These are phyloP conservation scores for Coniochaeta sp. DNA, from an alignment of 2,329 filamentous ascomycete genomes.

Conservation along the genomic window DNA sequence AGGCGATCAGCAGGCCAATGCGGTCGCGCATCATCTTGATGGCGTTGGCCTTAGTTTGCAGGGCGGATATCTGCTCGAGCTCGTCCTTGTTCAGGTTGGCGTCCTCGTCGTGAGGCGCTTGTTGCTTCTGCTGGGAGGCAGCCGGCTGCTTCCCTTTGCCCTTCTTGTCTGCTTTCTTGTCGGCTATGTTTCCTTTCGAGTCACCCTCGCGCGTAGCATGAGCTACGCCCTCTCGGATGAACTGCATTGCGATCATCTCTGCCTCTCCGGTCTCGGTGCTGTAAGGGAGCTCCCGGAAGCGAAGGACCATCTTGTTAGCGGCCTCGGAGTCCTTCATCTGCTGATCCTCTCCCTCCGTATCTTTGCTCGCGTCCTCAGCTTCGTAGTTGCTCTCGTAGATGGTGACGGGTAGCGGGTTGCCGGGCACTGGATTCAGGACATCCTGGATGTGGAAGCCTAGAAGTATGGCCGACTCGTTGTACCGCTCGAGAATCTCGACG, in stretches of 20 bases:
- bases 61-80: constrained; percentile 53
- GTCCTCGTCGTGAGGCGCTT: constrained; percentile 20
- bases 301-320: constrained; percentile 46
- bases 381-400: constrained; percentile 84
- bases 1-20: constrained; percentile 65
- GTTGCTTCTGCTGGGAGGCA: constrained; percentile 16
- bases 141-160: constrained; percentile 41
- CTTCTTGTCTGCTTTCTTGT: constrained; percentile 37
- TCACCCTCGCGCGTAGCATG: constrained; percentile 59
- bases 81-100: constrained; percentile 48
- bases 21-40: constrained; percentile 86
- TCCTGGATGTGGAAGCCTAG: constrained; percentile 75
- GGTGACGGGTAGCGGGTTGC: constrained; percentile 79
- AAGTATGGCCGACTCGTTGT: constrained; percentile 82
- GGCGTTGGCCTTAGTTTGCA: constrained; percentile 86
- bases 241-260: constrained; percentile 97
- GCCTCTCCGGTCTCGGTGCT: constrained; percentile 89
- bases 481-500: constrained; percentile 62
- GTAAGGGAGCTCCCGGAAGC: constrained; percentile 78
- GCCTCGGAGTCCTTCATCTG: constrained; percentile 62
- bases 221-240: constrained; percentile 76
- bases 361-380: constrained; percentile 24
- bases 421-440: constrained; percentile 46
- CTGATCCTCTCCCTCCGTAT: constrained; percentile 45
- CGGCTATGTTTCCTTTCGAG: constrained; percentile 21